Percentiles rank a stretch among this genome's conserved stretches.
Evolutionary conservation across 2,329 filamentous ascomycete genomes (phyloP).

Genomic region (Ramularia endophylla): DNA sequence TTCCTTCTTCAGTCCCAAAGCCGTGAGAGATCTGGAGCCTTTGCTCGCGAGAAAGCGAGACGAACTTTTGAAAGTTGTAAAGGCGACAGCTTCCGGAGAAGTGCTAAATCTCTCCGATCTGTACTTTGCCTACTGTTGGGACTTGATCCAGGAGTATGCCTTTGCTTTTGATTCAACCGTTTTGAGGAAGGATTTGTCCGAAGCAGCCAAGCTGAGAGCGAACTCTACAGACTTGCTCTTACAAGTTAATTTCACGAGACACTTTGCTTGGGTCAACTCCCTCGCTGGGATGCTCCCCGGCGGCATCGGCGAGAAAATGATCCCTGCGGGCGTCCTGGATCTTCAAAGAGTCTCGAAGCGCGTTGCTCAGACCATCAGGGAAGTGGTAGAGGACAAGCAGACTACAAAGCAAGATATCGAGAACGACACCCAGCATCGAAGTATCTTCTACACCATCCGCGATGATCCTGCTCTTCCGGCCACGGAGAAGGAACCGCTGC

Average conservation of each 20-base stretch:
- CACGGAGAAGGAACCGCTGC: slow-evolving; percentile 3
- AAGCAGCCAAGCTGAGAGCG: slow-evolving; percentile 22
- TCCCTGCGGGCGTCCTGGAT: slow-evolving; percentile 24
- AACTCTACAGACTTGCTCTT: slow-evolving; percentile 27
- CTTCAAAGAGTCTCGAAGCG: slow-evolving; percentile 19
- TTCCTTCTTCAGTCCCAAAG: slow-evolving; percentile 8
- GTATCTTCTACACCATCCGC: slow-evolving; percentile 27
- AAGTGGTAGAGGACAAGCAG: slow-evolving; percentile 16
- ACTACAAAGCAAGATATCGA: no score
- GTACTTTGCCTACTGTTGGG: slow-evolving; percentile 28
- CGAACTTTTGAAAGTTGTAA: slow-evolving; percentile 1
- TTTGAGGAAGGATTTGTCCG: slow-evolving; percentile 19
- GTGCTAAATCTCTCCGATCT: slow-evolving; percentile 26
- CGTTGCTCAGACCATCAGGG: slow-evolving; percentile 20
- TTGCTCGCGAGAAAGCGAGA: slow-evolving; percentile 6
- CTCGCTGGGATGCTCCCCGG: slow-evolving; percentile 12
- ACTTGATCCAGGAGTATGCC: slow-evolving; percentile 28
- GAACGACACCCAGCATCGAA: slow-evolving; percentile 18
- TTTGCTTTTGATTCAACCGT: slow-evolving; percentile 26
- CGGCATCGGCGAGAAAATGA: slow-evolving; percentile 17
- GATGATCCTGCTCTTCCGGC: slow-evolving; percentile 14
- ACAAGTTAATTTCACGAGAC: slow-evolving; percentile 29
- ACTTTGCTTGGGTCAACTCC: slow-evolving; percentile 18
- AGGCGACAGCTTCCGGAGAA: slow-evolving; percentile 1
- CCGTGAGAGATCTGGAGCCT: slow-evolving; percentile 3